Percentiles rank a stretch among this genome's conserved stretches.
These are phyloP conservation scores for Epichloe amarillans DNA, from an alignment of 2,329 filamentous ascomycete species.

Conservation along the genomic window DNA sequence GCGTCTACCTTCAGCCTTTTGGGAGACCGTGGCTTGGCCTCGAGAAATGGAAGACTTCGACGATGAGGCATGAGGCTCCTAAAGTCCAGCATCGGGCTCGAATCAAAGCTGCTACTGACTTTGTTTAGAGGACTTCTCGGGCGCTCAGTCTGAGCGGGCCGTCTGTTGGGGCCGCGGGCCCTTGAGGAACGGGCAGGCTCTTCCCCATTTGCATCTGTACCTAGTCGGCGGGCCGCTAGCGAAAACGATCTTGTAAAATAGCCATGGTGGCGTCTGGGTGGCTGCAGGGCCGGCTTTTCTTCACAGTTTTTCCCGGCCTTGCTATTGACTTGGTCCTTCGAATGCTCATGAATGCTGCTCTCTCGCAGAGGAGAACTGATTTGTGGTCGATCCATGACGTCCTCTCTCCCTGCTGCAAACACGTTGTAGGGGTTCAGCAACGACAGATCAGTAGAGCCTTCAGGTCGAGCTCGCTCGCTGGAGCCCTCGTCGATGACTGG, in stretches of 20 bases:
- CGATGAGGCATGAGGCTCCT: constrained; percentile 18
- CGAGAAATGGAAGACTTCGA: constrained; percentile 17
- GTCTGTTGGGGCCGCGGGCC: background rate
- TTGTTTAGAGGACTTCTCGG: background rate
- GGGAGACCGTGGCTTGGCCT: background rate
- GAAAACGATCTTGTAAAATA: constrained; percentile 6
- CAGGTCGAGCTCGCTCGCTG: background rate
- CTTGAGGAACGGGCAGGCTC: background rate
- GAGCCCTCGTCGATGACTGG: no score
- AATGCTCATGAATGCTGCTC: constrained; percentile 7
- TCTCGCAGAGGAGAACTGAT: constrained; percentile 17
- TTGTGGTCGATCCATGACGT: constrained; percentile 10
- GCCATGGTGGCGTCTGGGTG: background rate
- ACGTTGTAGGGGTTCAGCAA: constrained; percentile 15
- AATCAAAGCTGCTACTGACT: background rate
- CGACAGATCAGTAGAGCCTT: background rate
- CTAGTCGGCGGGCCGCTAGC: background rate
- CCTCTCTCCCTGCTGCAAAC: constrained; percentile 7
- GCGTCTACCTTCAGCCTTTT: background rate
- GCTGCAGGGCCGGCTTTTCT: background rate
- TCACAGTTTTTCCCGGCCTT: background rate
- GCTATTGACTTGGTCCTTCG: background rate
- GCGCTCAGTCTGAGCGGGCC: no score
- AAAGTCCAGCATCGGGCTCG: constrained; percentile 8
- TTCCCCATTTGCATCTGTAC: background rate